A percentile compares a stretch with the other conserved stretches of the same genome.
These are phyloP conservation scores for Globisporangium barbulae DNA, from an alignment of 352 stramenopile species.

Conservation along the genomic window DNA sequence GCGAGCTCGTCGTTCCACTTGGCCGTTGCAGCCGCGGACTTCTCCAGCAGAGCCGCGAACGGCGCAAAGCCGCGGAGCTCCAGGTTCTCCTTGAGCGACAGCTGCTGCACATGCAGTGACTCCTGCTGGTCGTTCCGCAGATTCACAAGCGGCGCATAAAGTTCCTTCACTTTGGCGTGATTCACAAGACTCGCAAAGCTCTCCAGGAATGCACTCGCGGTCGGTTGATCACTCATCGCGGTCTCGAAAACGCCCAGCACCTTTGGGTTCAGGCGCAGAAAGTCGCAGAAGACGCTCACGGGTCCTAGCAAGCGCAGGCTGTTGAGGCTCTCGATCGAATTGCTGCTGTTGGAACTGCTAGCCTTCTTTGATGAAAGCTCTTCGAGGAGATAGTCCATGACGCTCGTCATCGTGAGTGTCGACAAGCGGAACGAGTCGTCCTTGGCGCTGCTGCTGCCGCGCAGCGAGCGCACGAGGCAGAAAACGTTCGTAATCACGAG, in stretches of 20 bases:
- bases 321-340: conserved; percentile 20
- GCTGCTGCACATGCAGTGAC: conserved; percentile 32
- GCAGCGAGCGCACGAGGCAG: conserved; percentile 43
- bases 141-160: conserved; percentile 33
- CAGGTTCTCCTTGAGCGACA: conserved; percentile 68
- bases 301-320: conserved; percentile 45
- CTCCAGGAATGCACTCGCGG: conserved; percentile 38
- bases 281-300: conserved; percentile 69
- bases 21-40: neutral
- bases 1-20: conserved; percentile 29
- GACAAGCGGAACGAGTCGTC: conserved; percentile 61
- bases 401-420: conserved; percentile 35
- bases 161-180: conserved; percentile 36
- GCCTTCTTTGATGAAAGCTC: conserved; percentile 24
- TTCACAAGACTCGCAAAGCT: conserved; percentile 57
- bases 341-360: neutral
- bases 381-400: conserved; percentile 49
- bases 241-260: conserved; percentile 43
- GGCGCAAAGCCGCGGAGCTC: conserved; percentile 71
- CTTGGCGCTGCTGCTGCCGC: conserved; percentile 19
- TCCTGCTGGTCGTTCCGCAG: conserved; percentile 22
- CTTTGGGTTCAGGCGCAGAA: conserved; percentile 45
- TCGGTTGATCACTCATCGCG: conserved; percentile 22
- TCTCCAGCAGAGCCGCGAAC: conserved; percentile 31
- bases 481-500: conserved; percentile 80